These are phyloP conservation scores for Protomyces pachydermus DNA, from an alignment of 1,139 yeast species.

Conservation along the genomic window DNA sequence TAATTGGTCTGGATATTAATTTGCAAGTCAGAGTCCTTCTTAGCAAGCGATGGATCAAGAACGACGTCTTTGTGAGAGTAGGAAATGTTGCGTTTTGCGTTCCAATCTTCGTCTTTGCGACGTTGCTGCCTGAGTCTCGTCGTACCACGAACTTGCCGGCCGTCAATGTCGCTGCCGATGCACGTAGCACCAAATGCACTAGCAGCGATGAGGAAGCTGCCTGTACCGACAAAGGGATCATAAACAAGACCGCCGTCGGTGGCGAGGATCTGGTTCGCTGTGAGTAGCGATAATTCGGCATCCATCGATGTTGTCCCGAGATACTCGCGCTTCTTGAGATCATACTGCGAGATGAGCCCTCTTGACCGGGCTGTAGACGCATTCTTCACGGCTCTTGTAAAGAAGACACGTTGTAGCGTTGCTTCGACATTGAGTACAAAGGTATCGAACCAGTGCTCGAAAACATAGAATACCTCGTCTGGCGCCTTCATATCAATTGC, in stretches of 20 bases:
- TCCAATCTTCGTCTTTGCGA: not conserved
- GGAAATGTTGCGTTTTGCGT: not conserved
- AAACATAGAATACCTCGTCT: constrained; percentile 61
- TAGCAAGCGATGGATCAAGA: not conserved
- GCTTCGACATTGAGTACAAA: constrained; percentile 29
- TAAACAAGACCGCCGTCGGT: constrained; percentile 57
- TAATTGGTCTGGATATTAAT: constrained; percentile 57
- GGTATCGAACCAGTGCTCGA: constrained; percentile 58
- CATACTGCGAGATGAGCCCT: constrained; percentile 64
- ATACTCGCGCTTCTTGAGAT: constrained; percentile 73
- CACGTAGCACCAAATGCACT: constrained; percentile 78
- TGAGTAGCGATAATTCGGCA: constrained; percentile 43
- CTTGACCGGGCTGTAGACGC: constrained; percentile 65
- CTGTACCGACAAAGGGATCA: constrained; percentile 97
- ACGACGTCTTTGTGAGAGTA: not conserved
- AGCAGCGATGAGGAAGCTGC: constrained; percentile 86
- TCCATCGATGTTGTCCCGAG: constrained; percentile 97
- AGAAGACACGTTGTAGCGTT: constrained; percentile 7
- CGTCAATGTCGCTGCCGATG: constrained; percentile 77
- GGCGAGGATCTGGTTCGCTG: constrained; percentile 44
- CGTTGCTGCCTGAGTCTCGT: constrained; percentile 38
- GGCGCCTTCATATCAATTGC: constrained; percentile 74
- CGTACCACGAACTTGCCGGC: constrained; percentile 75
- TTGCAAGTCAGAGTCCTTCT: constrained; percentile 36
- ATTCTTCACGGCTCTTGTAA: constrained; percentile 42